phyloP scores from a whole-genome alignment of 306 rosid species.

The Cicer yamashitae region DNA sequence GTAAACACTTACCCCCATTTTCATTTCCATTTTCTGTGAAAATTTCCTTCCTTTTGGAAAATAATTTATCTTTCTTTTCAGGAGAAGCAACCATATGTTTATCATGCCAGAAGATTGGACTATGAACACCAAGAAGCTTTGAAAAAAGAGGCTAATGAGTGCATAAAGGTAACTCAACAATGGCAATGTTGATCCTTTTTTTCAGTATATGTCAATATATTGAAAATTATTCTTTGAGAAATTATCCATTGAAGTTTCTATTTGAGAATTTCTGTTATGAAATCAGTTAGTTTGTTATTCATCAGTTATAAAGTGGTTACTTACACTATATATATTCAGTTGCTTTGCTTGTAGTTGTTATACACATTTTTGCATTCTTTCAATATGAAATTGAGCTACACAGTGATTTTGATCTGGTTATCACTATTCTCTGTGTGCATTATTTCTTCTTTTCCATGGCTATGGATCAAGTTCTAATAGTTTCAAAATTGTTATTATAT shows the following conservation, averaged over 20 bases:
- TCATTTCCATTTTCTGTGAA: neutral
- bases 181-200: neutral
- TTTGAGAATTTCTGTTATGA: neutral
- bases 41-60: conserved; percentile 2
- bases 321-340: no score
- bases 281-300: neutral
- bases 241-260: neutral
- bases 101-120: conserved; percentile 49
- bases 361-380: no score
- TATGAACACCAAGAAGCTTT: conserved; percentile 42
- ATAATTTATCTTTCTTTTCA: conserved; percentile 38
- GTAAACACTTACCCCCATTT: conserved; percentile 42
- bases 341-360: no score
- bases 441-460: no score
- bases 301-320: no score
- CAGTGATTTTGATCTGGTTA: no score
- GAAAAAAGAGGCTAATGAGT: conserved; percentile 48
- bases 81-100: conserved; percentile 60
- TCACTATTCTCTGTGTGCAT: no score
- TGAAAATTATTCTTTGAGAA: neutral
- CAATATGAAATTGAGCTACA: no score
- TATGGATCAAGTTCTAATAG: no score
- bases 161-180: conserved; percentile 50
- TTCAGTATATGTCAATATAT: neutral
- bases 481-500: no score